Percentiles rank a stretch among this genome's conserved stretches.
These are phyloP conservation scores for Cryoendolithus antarcticus DNA, from an alignment of 2,329 filamentous ascomycete genomes.

Conservation along the genomic window DNA sequence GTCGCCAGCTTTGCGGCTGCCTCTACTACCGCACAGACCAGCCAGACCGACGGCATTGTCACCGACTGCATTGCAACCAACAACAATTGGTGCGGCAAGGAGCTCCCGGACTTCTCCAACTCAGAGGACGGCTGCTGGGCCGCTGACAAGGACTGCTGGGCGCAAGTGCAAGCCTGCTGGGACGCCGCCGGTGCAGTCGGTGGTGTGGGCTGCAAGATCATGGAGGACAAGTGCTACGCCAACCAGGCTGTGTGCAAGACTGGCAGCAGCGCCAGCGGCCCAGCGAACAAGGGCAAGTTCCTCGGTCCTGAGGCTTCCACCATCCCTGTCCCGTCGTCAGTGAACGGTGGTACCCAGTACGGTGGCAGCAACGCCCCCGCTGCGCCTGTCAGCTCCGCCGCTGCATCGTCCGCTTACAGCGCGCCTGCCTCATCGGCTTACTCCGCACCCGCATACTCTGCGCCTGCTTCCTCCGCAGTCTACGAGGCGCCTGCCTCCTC, in stretches of 20 bases:
- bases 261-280: conserved; percentile 33
- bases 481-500: neutral
- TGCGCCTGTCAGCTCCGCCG: conserved; percentile 2
- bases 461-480: conserved; percentile 3
- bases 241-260: conserved; percentile 31
- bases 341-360: conserved; percentile 3
- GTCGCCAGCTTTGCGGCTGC: conserved; percentile 37
- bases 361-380: conserved; percentile 1
- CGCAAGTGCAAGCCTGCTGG: conserved; percentile 50
- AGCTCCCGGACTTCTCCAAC: conserved; percentile 43
- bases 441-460: neutral
- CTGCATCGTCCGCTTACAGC: conserved; percentile 1
- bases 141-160: conserved; percentile 32
- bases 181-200: conserved; percentile 47
- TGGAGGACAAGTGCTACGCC: conserved; percentile 48
- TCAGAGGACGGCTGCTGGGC: conserved; percentile 26
- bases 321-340: conserved; percentile 3
- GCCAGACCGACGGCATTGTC: conserved; percentile 37
- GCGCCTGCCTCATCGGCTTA: neutral
- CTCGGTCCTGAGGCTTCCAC: conserved; percentile 17
- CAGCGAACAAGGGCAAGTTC: conserved; percentile 32
- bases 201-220: conserved; percentile 45
- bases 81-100: conserved; percentile 59
- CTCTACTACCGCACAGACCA: conserved; percentile 8
- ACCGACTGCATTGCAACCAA: conserved; percentile 52